Percentiles rank a stretch among this genome's conserved stretches.
Conservation (phyloP, 2,329 filamentous ascomycete genomes). For the Fusarium oxysporum region DNA sequence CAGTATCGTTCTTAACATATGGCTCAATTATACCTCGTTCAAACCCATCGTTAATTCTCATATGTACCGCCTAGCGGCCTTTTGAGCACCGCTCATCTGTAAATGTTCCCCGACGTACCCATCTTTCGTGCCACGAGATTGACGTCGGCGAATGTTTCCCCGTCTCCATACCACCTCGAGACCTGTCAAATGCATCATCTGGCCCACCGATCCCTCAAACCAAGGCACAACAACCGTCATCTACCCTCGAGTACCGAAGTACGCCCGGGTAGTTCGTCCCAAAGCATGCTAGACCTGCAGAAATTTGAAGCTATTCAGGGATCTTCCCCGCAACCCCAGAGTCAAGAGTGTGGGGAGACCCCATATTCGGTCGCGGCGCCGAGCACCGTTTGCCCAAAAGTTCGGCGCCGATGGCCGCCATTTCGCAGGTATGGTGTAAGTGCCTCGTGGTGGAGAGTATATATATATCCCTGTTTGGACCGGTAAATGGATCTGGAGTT, state of each 20-base stretch:
- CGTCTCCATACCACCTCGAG: background rate
- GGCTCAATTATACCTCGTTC: background rate
- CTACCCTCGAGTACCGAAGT: slow-evolving; percentile 1
- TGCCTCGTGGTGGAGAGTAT: background rate
- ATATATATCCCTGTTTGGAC: background rate
- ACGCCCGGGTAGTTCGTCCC: background rate
- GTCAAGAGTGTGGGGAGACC: slow-evolving; percentile 14
- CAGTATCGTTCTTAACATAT: background rate
- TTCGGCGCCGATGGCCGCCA: slow-evolving; percentile 18
- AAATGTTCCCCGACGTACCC: background rate
- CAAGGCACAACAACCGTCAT: background rate
- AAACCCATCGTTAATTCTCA: background rate
- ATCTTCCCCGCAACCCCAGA: slow-evolving; percentile 19
- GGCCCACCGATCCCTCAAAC: background rate
- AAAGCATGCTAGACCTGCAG: background rate
- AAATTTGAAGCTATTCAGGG: background rate
- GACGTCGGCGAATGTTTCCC: background rate
- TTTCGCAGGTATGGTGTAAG: background rate
- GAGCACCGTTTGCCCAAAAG: background rate
- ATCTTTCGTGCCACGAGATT: background rate
- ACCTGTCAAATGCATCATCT: background rate
- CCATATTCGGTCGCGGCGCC: slow-evolving; percentile 25
- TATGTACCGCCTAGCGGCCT: background rate
- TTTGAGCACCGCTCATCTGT: too few relatives aligned
- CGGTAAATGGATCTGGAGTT: background rate